A percentile compares a stretch with the other conserved stretches of the same genome.
Evolutionary conservation across 768 basidiomycete species (phyloP).

Genomic region (Lactarius indigo): DNA sequence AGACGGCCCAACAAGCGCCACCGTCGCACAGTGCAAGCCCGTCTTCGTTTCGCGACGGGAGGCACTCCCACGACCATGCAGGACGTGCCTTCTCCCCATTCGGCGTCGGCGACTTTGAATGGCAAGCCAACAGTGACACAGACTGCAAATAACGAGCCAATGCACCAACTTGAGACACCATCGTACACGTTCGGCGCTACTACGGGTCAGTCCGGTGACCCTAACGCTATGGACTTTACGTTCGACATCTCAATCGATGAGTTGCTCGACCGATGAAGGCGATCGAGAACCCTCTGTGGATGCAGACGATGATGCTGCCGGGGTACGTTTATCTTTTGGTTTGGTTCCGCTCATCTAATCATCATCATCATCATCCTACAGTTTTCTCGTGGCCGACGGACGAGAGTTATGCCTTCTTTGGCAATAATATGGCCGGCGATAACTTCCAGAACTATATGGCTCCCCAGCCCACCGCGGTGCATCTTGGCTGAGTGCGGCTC

Average conservation of each 20-base stretch:
- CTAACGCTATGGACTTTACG: conserved; percentile 13
- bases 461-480: conserved; percentile 1
- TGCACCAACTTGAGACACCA: conserved; percentile 3
- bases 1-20: neutral
- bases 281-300: conserved; percentile 68
- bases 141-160: neutral
- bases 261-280: conserved; percentile 67
- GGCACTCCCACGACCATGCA: neutral
- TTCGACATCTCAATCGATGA: conserved; percentile 35
- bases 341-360: neutral
- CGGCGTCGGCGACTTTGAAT: neutral
- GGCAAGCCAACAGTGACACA: neutral
- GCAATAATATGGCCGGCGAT: neutral
- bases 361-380: neutral
- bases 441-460: neutral
- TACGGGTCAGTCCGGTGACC: neutral
- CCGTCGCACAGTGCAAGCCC: neutral
- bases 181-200: conserved; percentile 13
- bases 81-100: neutral
- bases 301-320: conserved; percentile 84
- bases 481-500: neutral
- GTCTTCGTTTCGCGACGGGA: neutral
- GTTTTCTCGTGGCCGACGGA: conserved; percentile 24
- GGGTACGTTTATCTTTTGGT: conserved; percentile 44
- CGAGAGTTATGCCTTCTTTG: neutral